These are phyloP conservation scores for Phytophthora colocasiae DNA, from an alignment of 352 stramenopile species.

Conservation along the genomic window DNA sequence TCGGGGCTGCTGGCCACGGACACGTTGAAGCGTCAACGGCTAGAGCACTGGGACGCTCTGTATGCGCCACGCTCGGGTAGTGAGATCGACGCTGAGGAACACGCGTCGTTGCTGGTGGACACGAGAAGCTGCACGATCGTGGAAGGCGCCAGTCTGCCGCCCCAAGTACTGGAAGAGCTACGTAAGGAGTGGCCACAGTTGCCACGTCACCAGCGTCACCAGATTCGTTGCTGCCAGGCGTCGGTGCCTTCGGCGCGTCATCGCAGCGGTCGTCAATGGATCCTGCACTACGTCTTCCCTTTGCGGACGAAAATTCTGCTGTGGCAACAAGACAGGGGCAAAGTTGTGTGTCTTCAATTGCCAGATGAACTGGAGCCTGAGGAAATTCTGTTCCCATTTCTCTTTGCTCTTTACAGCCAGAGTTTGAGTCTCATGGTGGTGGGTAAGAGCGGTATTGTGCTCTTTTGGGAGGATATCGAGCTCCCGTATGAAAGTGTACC, in stretches of 20 bases:
- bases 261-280: slow-evolving; percentile 54
- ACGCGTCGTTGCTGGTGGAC: slow-evolving; percentile 50
- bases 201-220: slow-evolving; percentile 11
- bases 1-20: slow-evolving; percentile 51
- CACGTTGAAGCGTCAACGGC: slow-evolving; percentile 70
- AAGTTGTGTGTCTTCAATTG: slow-evolving; percentile 58
- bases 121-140: slow-evolving; percentile 65
- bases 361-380: slow-evolving; percentile 60
- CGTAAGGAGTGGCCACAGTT: slow-evolving; percentile 46
- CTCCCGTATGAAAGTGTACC: slow-evolving; percentile 80
- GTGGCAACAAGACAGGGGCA: slow-evolving; percentile 64
- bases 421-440: slow-evolving; percentile 79
- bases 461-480: slow-evolving; percentile 87
- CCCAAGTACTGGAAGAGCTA: slow-evolving; percentile 54
- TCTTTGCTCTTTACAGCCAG: slow-evolving; percentile 70
- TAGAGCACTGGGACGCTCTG: slow-evolving; percentile 47
- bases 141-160: slow-evolving; percentile 48
- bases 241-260: slow-evolving; percentile 53
- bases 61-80: slow-evolving; percentile 21
- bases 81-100: slow-evolving; percentile 17
- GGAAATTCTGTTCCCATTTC: slow-evolving; percentile 65
- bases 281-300: slow-evolving; percentile 66
- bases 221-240: slow-evolving; percentile 47
- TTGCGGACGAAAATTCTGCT: slow-evolving; percentile 69
- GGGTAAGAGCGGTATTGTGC: slow-evolving; percentile 63